phyloP scores from a whole-genome alignment of 1,284 basidiomycete species.

The Vanrija sp. region DNA sequence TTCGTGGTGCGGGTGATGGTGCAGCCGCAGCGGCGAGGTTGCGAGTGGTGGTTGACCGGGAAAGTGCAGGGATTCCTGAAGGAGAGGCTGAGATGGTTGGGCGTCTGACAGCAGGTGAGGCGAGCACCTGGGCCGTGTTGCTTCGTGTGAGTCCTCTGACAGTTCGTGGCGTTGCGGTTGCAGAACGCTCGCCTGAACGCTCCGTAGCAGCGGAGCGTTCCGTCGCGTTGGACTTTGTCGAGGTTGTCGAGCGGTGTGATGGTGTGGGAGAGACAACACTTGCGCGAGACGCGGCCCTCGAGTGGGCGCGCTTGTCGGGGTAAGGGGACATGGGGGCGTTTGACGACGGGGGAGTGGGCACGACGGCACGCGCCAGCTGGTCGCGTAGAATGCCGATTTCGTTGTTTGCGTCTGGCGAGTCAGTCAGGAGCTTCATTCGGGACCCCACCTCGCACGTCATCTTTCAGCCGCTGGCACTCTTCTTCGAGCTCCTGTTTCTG shows the following conservation, averaged over 20 bases:
- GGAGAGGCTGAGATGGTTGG: slow-evolving; percentile 19
- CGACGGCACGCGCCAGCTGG: slow-evolving; percentile 49
- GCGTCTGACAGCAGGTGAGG: slow-evolving; percentile 1
- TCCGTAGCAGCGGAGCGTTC: slow-evolving; percentile 1
- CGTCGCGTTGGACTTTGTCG: neutral
- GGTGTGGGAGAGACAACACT: slow-evolving; percentile 1
- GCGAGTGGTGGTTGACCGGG: slow-evolving; percentile 36
- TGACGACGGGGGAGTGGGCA: slow-evolving; percentile 38
- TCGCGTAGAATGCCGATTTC: slow-evolving; percentile 79
- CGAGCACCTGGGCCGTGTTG: neutral
- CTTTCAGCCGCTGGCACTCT: slow-evolving; percentile 84
- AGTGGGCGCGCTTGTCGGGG: slow-evolving; percentile 12
- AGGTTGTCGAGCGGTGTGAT: neutral
- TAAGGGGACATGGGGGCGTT: slow-evolving; percentile 37
- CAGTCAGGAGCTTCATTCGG: neutral
- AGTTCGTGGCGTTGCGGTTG: neutral
- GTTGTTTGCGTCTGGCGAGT: slow-evolving; percentile 57
- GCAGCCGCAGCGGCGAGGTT: slow-evolving; percentile 23
- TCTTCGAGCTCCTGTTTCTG: slow-evolving; percentile 87
- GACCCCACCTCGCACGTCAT: slow-evolving; percentile 79
- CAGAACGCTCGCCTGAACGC: neutral
- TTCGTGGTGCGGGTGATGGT: slow-evolving; percentile 1
- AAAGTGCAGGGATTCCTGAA: slow-evolving; percentile 28
- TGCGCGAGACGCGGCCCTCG: slow-evolving; percentile 1
- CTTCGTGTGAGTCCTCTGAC: neutral